Percentiles rank a stretch among this genome's conserved stretches.
phyloP scores from a whole-genome alignment of 177 flowering plant species.

The Vitis hybrid region DNA sequence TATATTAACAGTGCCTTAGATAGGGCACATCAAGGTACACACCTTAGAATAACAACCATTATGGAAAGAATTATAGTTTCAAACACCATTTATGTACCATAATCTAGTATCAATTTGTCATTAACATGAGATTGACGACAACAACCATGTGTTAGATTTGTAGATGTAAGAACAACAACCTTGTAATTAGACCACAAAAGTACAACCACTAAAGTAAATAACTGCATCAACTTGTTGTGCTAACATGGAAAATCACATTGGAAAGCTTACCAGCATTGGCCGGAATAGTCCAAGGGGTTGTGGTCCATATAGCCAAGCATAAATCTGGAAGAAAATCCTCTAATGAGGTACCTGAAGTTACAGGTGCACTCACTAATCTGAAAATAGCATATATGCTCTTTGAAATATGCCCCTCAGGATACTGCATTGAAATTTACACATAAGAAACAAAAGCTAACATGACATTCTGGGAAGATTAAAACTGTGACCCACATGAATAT shows the following conservation, averaged over 20 bases:
- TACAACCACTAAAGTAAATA: neutral
- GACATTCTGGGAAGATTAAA: too few species aligned
- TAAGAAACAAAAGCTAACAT: too few species aligned
- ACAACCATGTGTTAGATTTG: neutral
- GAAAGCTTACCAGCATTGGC: slow-evolving; percentile 85
- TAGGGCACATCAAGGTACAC: too few species aligned
- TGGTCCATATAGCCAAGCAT: slow-evolving; percentile 91
- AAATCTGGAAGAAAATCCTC: slow-evolving; percentile 75
- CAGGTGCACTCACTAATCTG: slow-evolving; percentile 58
- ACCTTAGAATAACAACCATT: too few species aligned
- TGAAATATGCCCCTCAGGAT: slow-evolving; percentile 94
- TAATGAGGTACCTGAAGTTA: slow-evolving; percentile 45
- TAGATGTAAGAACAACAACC: neutral
- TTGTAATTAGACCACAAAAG: neutral
- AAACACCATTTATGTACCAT: too few species aligned
- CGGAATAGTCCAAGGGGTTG: slow-evolving; percentile 99
- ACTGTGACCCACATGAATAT: too few species aligned
- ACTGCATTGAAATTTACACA: slow-evolving; percentile 44
- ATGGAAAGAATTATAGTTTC: too few species aligned
- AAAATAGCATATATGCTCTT: slow-evolving; percentile 87
- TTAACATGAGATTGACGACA: neutral
- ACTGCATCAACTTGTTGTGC: neutral
- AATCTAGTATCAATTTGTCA: too few species aligned
- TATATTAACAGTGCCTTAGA: too few species aligned
- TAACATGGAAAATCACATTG: neutral